Conservation (phyloP, 1,284 basidiomycete species). For the Phlebopus sp. region DNA sequence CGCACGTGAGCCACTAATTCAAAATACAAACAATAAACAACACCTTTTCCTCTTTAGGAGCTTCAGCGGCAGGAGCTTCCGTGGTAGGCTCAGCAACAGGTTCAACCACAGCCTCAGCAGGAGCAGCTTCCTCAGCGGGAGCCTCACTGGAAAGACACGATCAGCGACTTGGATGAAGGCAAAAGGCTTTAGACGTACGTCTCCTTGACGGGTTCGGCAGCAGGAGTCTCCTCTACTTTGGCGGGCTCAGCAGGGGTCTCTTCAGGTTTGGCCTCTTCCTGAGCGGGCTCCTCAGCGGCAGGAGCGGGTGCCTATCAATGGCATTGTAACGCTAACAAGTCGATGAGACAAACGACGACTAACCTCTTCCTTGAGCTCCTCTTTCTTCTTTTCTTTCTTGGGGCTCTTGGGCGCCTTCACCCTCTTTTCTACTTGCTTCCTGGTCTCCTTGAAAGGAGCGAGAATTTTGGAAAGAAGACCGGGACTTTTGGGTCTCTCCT, state of each 20-base stretch:
- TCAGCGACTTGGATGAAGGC: not conserved
- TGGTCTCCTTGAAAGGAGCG: constrained; percentile 58
- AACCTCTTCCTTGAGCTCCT: constrained; percentile 63
- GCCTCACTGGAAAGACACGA: constrained; percentile 25
- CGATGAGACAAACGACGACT: constrained; percentile 20
- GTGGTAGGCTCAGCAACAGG: constrained; percentile 34
- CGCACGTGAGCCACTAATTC: not conserved
- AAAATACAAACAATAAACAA: constrained; percentile 7
- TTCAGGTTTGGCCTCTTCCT: constrained; percentile 38
- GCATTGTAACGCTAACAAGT: not conserved
- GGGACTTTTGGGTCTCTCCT: constrained; percentile 77
- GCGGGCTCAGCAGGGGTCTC: constrained; percentile 40
- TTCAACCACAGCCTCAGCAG: constrained; percentile 33
- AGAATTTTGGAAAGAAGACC: constrained; percentile 67
- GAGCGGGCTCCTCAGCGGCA: constrained; percentile 35
- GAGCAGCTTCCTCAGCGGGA: constrained; percentile 18
- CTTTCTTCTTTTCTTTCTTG: constrained; percentile 74
- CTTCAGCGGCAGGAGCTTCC: constrained; percentile 38
- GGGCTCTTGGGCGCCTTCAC: constrained; percentile 48
- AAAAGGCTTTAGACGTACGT: constrained; percentile 39
- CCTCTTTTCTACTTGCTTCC: constrained; percentile 44
- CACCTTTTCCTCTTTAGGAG: constrained; percentile 65
- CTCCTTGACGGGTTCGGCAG: constrained; percentile 55
- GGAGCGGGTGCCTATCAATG: constrained; percentile 20
- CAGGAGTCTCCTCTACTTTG: constrained; percentile 42